These are phyloP conservation scores for Camelina sativa DNA, from an alignment of 345 rosid species.

Conservation along the genomic window DNA sequence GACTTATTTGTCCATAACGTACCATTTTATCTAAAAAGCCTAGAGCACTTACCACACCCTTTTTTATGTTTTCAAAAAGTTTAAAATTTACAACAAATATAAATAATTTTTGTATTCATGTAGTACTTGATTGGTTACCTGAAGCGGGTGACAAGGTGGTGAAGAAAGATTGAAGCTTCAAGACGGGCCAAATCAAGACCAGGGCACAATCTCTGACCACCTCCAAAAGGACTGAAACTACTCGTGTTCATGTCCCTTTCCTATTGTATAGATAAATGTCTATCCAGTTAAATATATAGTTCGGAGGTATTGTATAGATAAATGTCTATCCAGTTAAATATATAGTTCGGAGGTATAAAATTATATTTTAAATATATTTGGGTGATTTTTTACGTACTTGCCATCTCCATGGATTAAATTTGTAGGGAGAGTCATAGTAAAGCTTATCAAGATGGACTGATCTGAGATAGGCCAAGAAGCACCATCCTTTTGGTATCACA, in stretches of 20 bases:
- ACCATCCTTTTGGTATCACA: constrained; percentile 94
- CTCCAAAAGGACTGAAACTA: constrained; percentile 93
- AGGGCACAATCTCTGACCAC: constrained; percentile 95
- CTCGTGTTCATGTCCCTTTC: constrained; percentile 58
- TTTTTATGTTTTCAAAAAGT: neutral
- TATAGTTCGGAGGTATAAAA: neutral
- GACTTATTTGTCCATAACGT: constrained; percentile 25
- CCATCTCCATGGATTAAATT: constrained; percentile 98
- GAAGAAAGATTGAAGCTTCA: constrained; percentile 87
- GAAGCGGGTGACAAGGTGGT: constrained; percentile 82
- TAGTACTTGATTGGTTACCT: constrained; percentile 54
- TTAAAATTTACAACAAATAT: neutral
- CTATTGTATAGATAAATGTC: constrained; percentile 42
- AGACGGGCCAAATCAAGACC: constrained; percentile 95
- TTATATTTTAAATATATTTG: neutral
- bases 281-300: neutral
- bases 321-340: neutral
- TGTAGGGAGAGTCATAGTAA: constrained; percentile 78
- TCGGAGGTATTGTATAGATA: neutral
- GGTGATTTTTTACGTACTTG: constrained; percentile 59
- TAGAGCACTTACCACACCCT: constrained; percentile 23
- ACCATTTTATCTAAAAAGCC: constrained; percentile 31
- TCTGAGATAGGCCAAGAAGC: constrained; percentile 80
- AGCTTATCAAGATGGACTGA: constrained; percentile 93
- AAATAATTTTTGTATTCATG: neutral